Evolutionary conservation across 2,329 filamentous ascomycete genomes (phyloP).

Genomic region (Calonectria pauciramosa): DNA sequence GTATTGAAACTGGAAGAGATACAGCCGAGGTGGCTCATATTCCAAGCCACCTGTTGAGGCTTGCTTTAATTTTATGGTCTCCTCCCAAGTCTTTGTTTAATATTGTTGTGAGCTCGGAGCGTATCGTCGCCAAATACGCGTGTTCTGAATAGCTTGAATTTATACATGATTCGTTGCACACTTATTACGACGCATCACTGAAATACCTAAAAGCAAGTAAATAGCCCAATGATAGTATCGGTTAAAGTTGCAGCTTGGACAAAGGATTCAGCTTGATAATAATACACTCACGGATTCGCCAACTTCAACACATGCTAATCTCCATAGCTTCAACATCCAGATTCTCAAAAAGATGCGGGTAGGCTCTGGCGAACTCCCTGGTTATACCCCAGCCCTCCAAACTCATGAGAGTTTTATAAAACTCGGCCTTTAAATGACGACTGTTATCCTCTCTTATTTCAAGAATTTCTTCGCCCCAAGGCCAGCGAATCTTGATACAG

Average conservation of each 20-base stretch:
- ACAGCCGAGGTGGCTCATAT: too few relatives aligned
- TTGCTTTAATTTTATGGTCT: not conserved
- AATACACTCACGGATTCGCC: accelerated
- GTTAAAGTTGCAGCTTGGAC: too few relatives aligned
- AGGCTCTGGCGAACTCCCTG: not conserved
- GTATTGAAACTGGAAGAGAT: too few relatives aligned
- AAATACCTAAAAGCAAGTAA: too few relatives aligned
- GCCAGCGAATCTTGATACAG: not conserved
- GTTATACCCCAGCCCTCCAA: not conserved
- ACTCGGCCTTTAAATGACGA: not conserved
- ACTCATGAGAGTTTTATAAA: not conserved
- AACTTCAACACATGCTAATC: not conserved
- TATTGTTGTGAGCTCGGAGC: not conserved
- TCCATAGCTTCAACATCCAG: not conserved
- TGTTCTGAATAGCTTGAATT: not conserved
- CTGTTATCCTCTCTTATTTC: not conserved
- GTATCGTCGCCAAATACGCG: not conserved
- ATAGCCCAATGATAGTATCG: too few relatives aligned
- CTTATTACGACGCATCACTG: too few relatives aligned
- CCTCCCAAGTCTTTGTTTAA: not conserved
- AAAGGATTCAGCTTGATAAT: not conserved
- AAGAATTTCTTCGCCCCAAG: not conserved
- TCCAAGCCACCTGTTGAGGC: too few relatives aligned
- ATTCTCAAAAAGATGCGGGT: not conserved
- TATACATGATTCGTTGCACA: not conserved